Conservation (phyloP, 1,284 basidiomycete genomes). For the Sporisorium sorghi region DNA sequence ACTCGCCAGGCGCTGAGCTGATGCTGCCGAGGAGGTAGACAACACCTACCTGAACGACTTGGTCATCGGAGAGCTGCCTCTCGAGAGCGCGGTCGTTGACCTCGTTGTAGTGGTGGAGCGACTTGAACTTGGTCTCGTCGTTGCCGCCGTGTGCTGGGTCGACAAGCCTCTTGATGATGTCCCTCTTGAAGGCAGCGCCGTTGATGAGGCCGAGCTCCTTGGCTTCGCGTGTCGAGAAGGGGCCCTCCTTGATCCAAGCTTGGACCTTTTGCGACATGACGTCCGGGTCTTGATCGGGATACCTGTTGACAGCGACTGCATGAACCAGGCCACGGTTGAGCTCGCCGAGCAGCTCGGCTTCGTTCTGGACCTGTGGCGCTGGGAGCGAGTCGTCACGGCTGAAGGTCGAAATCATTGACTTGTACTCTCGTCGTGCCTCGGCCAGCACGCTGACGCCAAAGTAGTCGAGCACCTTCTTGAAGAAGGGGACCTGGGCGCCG, state of each 20-base stretch:
- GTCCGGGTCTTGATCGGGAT: constrained; percentile 44
- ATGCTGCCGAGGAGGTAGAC: constrained; percentile 71
- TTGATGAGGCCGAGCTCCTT: constrained; percentile 67
- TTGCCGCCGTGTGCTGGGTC: constrained; percentile 52
- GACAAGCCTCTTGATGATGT: constrained; percentile 60
- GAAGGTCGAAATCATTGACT: constrained; percentile 66
- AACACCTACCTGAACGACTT: constrained; percentile 69
- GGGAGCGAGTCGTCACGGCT: constrained; percentile 57
- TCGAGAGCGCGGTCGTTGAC: constrained; percentile 47
- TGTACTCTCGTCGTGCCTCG: constrained; percentile 70
- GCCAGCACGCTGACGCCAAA: constrained; percentile 70
- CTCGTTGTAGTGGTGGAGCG: constrained; percentile 56
- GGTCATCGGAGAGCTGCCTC: constrained; percentile 57
- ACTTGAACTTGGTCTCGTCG: constrained; percentile 56
- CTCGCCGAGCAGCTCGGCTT: constrained; percentile 64
- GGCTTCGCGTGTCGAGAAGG: constrained; percentile 69
- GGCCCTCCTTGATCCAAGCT: constrained; percentile 67
- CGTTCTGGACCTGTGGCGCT: constrained; percentile 57
- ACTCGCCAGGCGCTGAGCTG: constrained; percentile 58
- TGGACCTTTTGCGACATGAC: constrained; percentile 62
- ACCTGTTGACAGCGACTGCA: constrained; percentile 60
- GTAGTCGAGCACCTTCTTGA: constrained; percentile 69
- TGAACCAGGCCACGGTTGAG: constrained; percentile 58
- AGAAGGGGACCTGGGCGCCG: constrained; percentile 56
- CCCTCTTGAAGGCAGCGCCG: constrained; percentile 68